A percentile compares a stretch with the other conserved stretches of the same genome.
Conservation (phyloP, 169 alveolate species). For the Cystoisospora suis region DNA sequence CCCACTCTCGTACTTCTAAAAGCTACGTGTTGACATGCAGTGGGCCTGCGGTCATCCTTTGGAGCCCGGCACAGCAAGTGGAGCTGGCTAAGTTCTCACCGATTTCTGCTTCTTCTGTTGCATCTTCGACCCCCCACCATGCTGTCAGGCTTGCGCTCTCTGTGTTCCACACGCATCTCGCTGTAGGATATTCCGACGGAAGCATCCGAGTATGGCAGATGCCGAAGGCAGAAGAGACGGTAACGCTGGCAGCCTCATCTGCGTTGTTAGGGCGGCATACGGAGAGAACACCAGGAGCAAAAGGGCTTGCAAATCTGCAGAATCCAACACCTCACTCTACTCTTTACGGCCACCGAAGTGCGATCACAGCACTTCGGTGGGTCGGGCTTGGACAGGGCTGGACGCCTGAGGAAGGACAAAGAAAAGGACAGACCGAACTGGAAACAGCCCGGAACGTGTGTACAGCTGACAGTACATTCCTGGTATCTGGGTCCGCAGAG, state of each 20-base stretch:
- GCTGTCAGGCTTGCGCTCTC: not conserved
- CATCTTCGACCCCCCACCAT: not conserved
- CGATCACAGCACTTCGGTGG: conserved; percentile 64
- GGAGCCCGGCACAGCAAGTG: conserved; percentile 34
- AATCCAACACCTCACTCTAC: conserved; percentile 58
- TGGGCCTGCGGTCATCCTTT: conserved; percentile 39
- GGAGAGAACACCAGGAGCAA: not conserved
- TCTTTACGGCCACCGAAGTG: conserved; percentile 79
- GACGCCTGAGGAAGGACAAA: no score
- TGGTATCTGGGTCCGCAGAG: conserved; percentile 86
- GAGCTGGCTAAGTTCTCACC: conserved; percentile 9
- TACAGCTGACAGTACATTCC: no score
- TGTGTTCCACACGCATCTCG: conserved; percentile 53
- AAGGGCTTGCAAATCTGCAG: not conserved
- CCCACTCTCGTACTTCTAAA: not conserved
- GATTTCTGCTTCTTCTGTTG: not conserved
- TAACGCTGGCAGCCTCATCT: not conserved
- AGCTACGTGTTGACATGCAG: conserved; percentile 42
- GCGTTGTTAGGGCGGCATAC: no score
- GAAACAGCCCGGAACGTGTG: no score
- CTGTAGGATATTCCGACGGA: conserved; percentile 85
- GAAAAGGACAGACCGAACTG: no score
- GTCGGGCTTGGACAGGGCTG: no score
- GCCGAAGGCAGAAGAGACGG: not conserved
- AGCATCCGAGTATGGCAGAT: conserved; percentile 78